Conservation (phyloP, 2,329 filamentous ascomycete species). For the Didymella pomorum region DNA sequence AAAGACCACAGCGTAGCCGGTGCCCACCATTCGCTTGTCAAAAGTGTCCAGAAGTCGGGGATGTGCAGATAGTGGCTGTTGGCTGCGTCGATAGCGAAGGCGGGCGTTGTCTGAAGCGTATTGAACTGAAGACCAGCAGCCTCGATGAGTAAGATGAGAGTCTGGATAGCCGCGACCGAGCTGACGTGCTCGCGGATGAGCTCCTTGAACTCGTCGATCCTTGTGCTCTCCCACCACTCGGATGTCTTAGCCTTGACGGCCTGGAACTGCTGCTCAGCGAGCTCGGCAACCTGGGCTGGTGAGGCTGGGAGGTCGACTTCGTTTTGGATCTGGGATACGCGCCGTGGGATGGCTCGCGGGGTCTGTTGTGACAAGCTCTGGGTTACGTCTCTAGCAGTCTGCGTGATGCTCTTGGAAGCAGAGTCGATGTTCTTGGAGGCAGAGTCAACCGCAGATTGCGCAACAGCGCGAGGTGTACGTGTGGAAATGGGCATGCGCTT, state of each 20-base stretch:
- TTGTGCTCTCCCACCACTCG: conserved; percentile 70
- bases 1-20: conserved; percentile 78
- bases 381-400: conserved; percentile 8
- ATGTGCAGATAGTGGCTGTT: conserved; percentile 70
- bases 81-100: conserved; percentile 67
- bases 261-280: conserved; percentile 76
- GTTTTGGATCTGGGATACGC: conserved; percentile 67
- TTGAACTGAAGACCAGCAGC: conserved; percentile 72
- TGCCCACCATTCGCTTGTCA: conserved; percentile 83
- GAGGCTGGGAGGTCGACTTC: conserved; percentile 71
- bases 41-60: conserved; percentile 81
- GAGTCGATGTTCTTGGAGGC: conserved; percentile 15
- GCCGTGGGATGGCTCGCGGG: conserved; percentile 51
- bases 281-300: conserved; percentile 65
- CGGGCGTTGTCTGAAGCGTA: conserved; percentile 74
- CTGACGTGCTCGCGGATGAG: conserved; percentile 74
- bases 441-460: conserved; percentile 39
- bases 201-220: conserved; percentile 71
- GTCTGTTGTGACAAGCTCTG: conserved; percentile 28
- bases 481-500: conserved; percentile 39
- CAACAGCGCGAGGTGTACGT: conserved; percentile 15
- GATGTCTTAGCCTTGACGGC: conserved; percentile 71
- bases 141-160: conserved; percentile 65
- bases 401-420: conserved; percentile 10
- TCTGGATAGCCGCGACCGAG: conserved; percentile 64